Evolutionary conservation across 1,284 basidiomycete species (phyloP), one percentile per base, ranked within the genome.

Genomic region (Cryptococcus sp.): DNA sequence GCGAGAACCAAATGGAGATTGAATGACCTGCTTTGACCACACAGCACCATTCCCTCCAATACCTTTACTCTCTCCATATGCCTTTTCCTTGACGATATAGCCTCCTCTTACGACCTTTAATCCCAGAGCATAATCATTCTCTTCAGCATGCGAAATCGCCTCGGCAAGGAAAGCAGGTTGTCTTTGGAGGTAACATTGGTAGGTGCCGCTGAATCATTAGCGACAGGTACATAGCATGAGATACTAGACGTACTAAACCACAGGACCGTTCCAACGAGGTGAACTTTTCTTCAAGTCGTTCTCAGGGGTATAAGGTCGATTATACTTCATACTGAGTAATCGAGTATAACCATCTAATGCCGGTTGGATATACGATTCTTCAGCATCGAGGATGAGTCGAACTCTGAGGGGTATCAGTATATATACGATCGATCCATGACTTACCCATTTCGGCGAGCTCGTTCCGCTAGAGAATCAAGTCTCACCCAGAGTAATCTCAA

Each of bases 21-120:
- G 10, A 10, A 41, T 10, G 38, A 23, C 23, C 38, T 41, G 10
- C 10, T 41, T 59, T 33, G 67, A 64, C 79, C 79, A 80, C 54
- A 80, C 76, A 23, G 79, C 79, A 60, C 74, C 74, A 5, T 68
- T 61, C 23, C 71, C 73, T n/a, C 57, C 52, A 36, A 35, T 38
- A 4, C 52, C 52, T 1, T 72, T 68, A 34, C 61, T 51, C 36
- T 55, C 49, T 73, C 73, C 77, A 56, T 66, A 67, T 50, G 63
- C 52, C 45, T 70, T 54, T 71, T 97, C 95, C 54, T 86, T 81
- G 1, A 85, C 82, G 65, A 94, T 89, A 74, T 97, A 98, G 2
- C 93, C 94, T 0, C 94, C 95, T 30, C 95, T 85, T 35, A 98
- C 94, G 55, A 98, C 86, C 77, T 98, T 98, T 59, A 94, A 85